A percentile compares a stretch with the other conserved stretches of the same genome.
Evolutionary conservation across 177 flowering plant genomes (phyloP).

Genomic region (Tripterygium wilfordii): DNA sequence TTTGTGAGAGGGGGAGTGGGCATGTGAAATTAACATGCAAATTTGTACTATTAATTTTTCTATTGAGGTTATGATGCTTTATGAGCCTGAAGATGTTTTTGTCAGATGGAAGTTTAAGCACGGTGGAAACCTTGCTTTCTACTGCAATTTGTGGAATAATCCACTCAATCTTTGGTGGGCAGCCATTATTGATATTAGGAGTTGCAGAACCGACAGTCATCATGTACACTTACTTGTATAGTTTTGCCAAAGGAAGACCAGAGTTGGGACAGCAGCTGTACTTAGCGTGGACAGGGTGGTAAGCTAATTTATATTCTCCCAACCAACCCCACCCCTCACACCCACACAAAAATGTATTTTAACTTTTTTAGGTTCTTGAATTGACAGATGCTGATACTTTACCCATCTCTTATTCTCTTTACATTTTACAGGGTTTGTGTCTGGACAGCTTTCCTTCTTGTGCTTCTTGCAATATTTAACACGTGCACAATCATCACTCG

Average conservation of each 20-base stretch:
- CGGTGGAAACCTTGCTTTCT: slow-evolving; percentile 76
- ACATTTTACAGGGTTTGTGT: slow-evolving; percentile 41
- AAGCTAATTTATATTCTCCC: slow-evolving; percentile 6
- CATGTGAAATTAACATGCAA: too few relatives aligned
- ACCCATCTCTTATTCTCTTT: not conserved
- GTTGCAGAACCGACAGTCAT: slow-evolving; percentile 96
- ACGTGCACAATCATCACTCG: slow-evolving; percentile 25
- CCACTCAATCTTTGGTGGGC: slow-evolving; percentile 89
- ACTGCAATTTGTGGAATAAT: slow-evolving; percentile 90
- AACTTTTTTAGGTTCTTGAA: not conserved
- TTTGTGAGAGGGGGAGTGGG: too few relatives aligned
- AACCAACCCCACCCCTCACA: too few relatives aligned
- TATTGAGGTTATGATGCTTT: not conserved
- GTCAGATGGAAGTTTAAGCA: slow-evolving; percentile 77
- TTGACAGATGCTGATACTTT: not conserved
- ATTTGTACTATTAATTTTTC: not conserved
- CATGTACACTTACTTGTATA: slow-evolving; percentile 81
- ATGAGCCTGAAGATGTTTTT: too few relatives aligned
- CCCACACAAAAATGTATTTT: too few relatives aligned
- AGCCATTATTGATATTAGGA: slow-evolving; percentile 79
- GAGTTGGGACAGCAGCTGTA: slow-evolving; percentile 53
- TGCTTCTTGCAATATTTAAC: slow-evolving; percentile 35
- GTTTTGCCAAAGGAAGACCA: slow-evolving; percentile 39
- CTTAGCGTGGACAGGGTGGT: slow-evolving; percentile 96
- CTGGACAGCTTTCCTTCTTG: slow-evolving; percentile 35